Evolutionary conservation across 2,329 filamentous ascomycete genomes (phyloP).

Genomic region (Setomelanomma holmii): DNA sequence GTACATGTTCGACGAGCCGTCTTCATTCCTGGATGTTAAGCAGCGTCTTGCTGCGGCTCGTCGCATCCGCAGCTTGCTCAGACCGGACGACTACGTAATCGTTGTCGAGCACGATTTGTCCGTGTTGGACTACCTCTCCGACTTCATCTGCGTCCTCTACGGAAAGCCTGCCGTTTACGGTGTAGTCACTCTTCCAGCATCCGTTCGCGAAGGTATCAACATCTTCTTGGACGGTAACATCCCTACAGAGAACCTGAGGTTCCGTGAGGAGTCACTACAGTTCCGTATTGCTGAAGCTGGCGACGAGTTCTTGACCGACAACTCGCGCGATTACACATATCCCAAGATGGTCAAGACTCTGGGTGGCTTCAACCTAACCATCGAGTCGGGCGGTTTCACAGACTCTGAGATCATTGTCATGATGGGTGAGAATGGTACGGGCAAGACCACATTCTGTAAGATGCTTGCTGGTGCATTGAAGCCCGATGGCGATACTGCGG

Average conservation of each 20-base stretch:
- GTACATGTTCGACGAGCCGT: slow-evolving; percentile 99
- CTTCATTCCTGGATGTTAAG: slow-evolving; percentile 98
- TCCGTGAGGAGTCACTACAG: slow-evolving; percentile 94
- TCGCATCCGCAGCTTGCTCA: slow-evolving; percentile 89
- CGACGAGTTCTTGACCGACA: slow-evolving; percentile 87
- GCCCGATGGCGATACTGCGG: slow-evolving; percentile 78
- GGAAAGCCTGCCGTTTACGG: slow-evolving; percentile 95
- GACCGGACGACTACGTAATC: slow-evolving; percentile 93
- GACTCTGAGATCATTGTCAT: slow-evolving; percentile 99
- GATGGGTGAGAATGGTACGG: slow-evolving; percentile 99
- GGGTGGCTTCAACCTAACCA: slow-evolving; percentile 81
- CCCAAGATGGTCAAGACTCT: slow-evolving; percentile 92
- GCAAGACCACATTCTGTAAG: slow-evolving; percentile 98
- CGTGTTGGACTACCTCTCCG: slow-evolving; percentile 96
- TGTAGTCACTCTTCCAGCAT: slow-evolving; percentile 94
- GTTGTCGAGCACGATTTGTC: slow-evolving; percentile 99
- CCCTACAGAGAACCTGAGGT: slow-evolving; percentile 96
- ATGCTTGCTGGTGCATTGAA: slow-evolving; percentile 93
- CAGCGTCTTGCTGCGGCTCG: slow-evolving; percentile 92
- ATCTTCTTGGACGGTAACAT: slow-evolving; percentile 99
- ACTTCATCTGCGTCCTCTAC: slow-evolving; percentile 97
- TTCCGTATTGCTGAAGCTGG: slow-evolving; percentile 91
- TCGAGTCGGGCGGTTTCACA: slow-evolving; percentile 87
- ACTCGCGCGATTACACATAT: slow-evolving; percentile 84
- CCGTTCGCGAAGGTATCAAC: slow-evolving; percentile 98